Percentiles rank a stretch among this genome's conserved stretches.
These are phyloP conservation scores for Claviceps pazoutovae DNA, from an alignment of 2,329 filamentous ascomycete genomes.

Conservation along the genomic window DNA sequence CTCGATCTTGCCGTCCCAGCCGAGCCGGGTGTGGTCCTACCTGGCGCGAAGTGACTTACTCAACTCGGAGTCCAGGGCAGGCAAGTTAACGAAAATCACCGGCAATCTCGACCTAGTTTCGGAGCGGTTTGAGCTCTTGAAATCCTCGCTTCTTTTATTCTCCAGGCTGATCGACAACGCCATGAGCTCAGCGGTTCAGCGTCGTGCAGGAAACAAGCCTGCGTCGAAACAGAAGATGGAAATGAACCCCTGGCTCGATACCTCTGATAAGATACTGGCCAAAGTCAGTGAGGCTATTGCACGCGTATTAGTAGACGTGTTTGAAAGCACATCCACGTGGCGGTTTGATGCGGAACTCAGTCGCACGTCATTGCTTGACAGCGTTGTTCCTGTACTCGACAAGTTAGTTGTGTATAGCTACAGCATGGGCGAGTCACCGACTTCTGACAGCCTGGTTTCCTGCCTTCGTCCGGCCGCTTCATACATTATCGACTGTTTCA, in stretches of 20 bases:
- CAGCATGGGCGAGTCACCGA: slow-evolving; percentile 51
- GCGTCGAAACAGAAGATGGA: slow-evolving; percentile 29
- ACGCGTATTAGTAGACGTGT: slow-evolving; percentile 64
- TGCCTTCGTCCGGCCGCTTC: slow-evolving; percentile 59
- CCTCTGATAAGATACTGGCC: slow-evolving; percentile 64
- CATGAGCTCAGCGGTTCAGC: slow-evolving; percentile 52
- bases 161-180: slow-evolving; percentile 63
- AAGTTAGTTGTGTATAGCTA: slow-evolving; percentile 60
- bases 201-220: slow-evolving; percentile 42
- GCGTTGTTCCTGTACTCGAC: slow-evolving; percentile 56
- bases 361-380: slow-evolving; percentile 52
- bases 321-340: slow-evolving; percentile 80
- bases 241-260: slow-evolving; percentile 49
- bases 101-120: slow-evolving; percentile 69
- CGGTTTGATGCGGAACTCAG: slow-evolving; percentile 58
- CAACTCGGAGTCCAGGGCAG: slow-evolving; percentile 59
- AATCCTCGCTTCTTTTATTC: slow-evolving; percentile 61
- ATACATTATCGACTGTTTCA: slow-evolving; percentile 64
- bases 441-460: slow-evolving; percentile 34
- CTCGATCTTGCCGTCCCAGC: slow-evolving; percentile 57
- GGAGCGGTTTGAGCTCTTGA: slow-evolving; percentile 64
- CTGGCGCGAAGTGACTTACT: slow-evolving; percentile 70
- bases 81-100: slow-evolving; percentile 63
- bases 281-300: slow-evolving; percentile 60
- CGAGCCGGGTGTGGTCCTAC: slow-evolving; percentile 81